These are phyloP conservation scores for Pichia sp. DNA, from an alignment of 1,139 yeast species.

Conservation along the genomic window DNA sequence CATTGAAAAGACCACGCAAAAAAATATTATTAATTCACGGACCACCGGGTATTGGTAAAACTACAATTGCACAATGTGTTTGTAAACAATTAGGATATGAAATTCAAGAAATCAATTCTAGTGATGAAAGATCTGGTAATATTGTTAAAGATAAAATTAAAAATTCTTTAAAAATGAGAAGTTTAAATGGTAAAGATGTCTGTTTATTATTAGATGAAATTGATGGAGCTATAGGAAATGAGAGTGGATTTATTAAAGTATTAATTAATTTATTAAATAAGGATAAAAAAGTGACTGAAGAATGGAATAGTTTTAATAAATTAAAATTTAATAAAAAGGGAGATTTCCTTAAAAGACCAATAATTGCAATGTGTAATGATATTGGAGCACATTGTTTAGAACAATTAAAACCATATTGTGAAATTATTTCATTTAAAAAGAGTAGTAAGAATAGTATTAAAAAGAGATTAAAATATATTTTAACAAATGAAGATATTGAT, in stretches of 20 bases:
- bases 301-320: slow-evolving; percentile 20
- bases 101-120: slow-evolving; percentile 82
- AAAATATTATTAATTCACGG: slow-evolving; percentile 77
- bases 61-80: slow-evolving; percentile 79
- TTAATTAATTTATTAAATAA: slow-evolving; percentile 53
- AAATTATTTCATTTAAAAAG: slow-evolving; percentile 58
- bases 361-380: slow-evolving; percentile 89
- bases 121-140: slow-evolving; percentile 66
- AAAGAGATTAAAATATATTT: slow-evolving; percentile 44
- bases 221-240: slow-evolving; percentile 67
- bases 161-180: slow-evolving; percentile 63
- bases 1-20: slow-evolving; percentile 62
- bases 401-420: slow-evolving; percentile 65
- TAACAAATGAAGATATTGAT: slow-evolving; percentile 37
- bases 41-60: slow-evolving; percentile 95
- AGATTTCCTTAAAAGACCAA: slow-evolving; percentile 65
- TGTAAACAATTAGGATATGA: slow-evolving; percentile 80
- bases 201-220: slow-evolving; percentile 85
- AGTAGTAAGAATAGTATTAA: slow-evolving; percentile 48
- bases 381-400: slow-evolving; percentile 70
- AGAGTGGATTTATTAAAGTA: slow-evolving; percentile 70
- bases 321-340: slow-evolving; percentile 27
- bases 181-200: slow-evolving; percentile 62
- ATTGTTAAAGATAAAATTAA: slow-evolving; percentile 55
- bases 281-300: slow-evolving; percentile 49